A percentile compares a stretch with the other conserved stretches of the same genome.
These are phyloP conservation scores for Fomitiporia mediterranea DNA, from an alignment of 1,284 basidiomycete genomes.

Conservation along the genomic window DNA sequence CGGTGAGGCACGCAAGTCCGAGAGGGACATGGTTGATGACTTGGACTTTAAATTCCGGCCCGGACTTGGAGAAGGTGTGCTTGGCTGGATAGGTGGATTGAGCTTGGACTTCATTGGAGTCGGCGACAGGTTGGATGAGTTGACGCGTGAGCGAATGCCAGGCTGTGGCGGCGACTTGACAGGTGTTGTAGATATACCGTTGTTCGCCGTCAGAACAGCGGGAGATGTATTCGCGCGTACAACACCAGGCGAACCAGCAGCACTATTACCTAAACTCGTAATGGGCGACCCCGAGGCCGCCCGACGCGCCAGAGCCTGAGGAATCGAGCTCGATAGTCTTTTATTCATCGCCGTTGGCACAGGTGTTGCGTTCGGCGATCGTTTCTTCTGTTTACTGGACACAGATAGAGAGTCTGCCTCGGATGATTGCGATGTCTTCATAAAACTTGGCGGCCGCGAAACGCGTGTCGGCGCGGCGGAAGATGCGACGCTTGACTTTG, in stretches of 20 bases:
- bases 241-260: background rate
- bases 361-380: constrained; percentile 27
- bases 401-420: constrained; percentile 1
- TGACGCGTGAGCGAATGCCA: background rate
- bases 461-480: background rate
- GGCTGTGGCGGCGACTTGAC: background rate
- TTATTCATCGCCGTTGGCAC: constrained; percentile 18
- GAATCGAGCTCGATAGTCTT: constrained; percentile 23
- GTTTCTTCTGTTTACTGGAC: background rate
- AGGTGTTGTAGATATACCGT: background rate
- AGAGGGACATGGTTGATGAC: constrained; percentile 10
- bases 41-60: constrained; percentile 7
- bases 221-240: background rate
- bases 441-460: background rate
- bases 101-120: constrained; percentile 6
- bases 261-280: background rate
- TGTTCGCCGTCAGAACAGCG: background rate
- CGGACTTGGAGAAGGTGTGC: constrained; percentile 11
- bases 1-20: constrained; percentile 1
- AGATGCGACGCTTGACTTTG: background rate
- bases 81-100: background rate
- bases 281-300: constrained; percentile 11
- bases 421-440: background rate
- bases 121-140: constrained; percentile 1
- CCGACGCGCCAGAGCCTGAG: constrained; percentile 9